Percentiles rank a stretch among this genome's conserved stretches.
phyloP scores from a whole-genome alignment of 1,139 yeast genomes.

The Pichia sp. region DNA sequence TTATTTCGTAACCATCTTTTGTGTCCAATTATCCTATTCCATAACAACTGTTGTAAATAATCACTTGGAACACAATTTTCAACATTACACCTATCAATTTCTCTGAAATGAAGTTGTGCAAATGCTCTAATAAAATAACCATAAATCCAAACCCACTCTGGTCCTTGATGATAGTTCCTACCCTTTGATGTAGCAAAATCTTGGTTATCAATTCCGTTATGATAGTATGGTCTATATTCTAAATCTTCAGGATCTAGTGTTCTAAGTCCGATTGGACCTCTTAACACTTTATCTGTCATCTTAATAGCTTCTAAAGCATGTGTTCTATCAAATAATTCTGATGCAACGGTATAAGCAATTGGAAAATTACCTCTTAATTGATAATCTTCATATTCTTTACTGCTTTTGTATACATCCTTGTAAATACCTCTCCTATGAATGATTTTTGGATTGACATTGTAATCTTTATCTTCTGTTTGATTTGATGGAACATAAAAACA shows the following conservation, averaged over 20 bases:
- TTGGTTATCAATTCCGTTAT: conserved; percentile 68
- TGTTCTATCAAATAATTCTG: conserved; percentile 68
- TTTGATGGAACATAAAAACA: conserved; percentile 69
- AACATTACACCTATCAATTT: conserved; percentile 21
- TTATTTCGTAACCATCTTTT: conserved; percentile 63
- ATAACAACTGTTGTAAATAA: conserved; percentile 35
- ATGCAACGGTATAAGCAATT: conserved; percentile 89
- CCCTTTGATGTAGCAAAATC: conserved; percentile 95
- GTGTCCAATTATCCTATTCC: conserved; percentile 56
- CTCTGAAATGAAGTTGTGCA: conserved; percentile 44
- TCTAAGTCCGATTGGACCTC: conserved; percentile 90
- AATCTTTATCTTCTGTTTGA: conserved; percentile 44
- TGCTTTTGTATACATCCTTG: conserved; percentile 75
- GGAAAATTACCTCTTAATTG: conserved; percentile 90
- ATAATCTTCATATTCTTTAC: conserved; percentile 88
- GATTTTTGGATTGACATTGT: conserved; percentile 53
- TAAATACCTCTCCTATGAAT: conserved; percentile 90
- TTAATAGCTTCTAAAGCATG: conserved; percentile 59
- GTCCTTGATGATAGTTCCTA: conserved; percentile 96
- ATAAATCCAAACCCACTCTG: conserved; percentile 94
- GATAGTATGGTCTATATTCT: conserved; percentile 86
- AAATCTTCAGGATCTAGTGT: conserved; percentile 89
- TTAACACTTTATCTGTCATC: conserved; percentile 61
- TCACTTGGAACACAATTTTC: conserved; percentile 35
- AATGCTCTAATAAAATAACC: conserved; percentile 86